Evolutionary conservation across 2,329 filamentous ascomycete species (phyloP).

Genomic region (Podosphaera fusca): DNA sequence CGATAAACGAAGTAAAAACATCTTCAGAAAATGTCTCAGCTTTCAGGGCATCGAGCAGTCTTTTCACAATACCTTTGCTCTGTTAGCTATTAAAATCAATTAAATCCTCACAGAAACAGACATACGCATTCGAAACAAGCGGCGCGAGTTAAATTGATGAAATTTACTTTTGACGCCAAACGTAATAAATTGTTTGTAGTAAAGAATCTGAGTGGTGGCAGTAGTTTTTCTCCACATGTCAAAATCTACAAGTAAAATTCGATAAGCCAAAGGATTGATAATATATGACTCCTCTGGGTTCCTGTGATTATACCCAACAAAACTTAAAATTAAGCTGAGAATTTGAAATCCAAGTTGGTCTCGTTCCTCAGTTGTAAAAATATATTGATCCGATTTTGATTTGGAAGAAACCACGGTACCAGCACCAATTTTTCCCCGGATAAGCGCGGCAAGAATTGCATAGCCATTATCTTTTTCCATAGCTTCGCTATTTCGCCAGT

Average conservation of each 20-base stretch:
- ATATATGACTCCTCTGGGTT: conserved; percentile 73
- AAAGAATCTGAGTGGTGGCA: conserved; percentile 56
- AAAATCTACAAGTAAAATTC: conserved; percentile 74
- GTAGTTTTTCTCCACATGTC: conserved; percentile 78
- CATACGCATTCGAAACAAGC: conserved; percentile 76
- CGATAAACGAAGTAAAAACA: conserved; percentile 52
- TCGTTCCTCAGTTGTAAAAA: conserved; percentile 27
- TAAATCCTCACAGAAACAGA: conserved; percentile 6
- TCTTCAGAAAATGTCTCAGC: conserved; percentile 53
- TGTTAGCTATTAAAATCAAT: conserved; percentile 5
- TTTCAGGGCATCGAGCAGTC: conserved; percentile 74
- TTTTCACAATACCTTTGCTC: conserved; percentile 57
- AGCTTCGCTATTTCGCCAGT: conserved; percentile 93
- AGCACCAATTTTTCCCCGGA: conserved; percentile 57
- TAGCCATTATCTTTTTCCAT: conserved; percentile 96
- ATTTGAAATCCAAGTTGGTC: conserved; percentile 37
- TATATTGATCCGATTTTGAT: conserved; percentile 12
- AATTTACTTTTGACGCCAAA: conserved; percentile 83
- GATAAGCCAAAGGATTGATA: conserved; percentile 84
- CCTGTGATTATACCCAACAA: conserved; percentile 70
- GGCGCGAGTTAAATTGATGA: conserved; percentile 73
- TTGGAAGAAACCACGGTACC: conserved; percentile 19
- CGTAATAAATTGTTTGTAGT: conserved; percentile 76
- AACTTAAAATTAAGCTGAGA: conserved; percentile 55
- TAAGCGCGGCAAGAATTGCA: conserved; percentile 58